Conservation (phyloP, 164 flowering plant genomes). For the Vitis rotundifolia region DNA sequence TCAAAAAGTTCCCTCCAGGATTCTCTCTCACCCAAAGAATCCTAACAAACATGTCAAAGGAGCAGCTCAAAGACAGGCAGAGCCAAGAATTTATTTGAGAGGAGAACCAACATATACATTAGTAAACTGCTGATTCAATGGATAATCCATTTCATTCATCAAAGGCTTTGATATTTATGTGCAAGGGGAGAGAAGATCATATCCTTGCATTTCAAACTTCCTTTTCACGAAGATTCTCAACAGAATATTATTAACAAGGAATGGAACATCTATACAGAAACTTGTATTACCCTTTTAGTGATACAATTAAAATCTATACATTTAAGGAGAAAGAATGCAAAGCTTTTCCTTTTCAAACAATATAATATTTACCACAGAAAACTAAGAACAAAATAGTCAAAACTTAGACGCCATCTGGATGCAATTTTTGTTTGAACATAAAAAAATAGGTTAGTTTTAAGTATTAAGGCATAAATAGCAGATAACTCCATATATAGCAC, state of each 20-base stretch:
- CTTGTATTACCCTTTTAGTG: not conserved
- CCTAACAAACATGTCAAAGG: constrained; percentile 48
- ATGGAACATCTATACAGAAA: not conserved
- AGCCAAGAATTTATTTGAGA: too few relatives aligned
- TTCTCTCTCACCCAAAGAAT: constrained; percentile 49
- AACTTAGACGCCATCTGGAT: not conserved
- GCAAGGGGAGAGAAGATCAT: not conserved
- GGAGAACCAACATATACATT: too few relatives aligned
- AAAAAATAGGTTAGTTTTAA: too few relatives aligned
- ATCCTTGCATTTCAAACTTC: too few relatives aligned
- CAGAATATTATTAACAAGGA: not conserved
- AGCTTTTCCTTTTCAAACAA: too few relatives aligned
- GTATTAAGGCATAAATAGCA: too few relatives aligned
- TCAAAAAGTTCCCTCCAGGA: constrained; percentile 98
- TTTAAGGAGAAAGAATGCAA: too few relatives aligned
- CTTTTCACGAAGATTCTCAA: not conserved
- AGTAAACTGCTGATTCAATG: not conserved
- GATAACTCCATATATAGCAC: too few relatives aligned
- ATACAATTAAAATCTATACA: not conserved
- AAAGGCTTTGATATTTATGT: not conserved
- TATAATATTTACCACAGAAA: too few relatives aligned
- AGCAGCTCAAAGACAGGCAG: not conserved
- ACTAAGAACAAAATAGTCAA: not conserved
- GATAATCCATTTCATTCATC: not conserved
- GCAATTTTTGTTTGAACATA: not conserved